Percentiles rank a stretch among this genome's conserved stretches.
phyloP scores from a whole-genome alignment of 1,284 basidiomycete genomes.

The Ustilago cynodontis region DNA sequence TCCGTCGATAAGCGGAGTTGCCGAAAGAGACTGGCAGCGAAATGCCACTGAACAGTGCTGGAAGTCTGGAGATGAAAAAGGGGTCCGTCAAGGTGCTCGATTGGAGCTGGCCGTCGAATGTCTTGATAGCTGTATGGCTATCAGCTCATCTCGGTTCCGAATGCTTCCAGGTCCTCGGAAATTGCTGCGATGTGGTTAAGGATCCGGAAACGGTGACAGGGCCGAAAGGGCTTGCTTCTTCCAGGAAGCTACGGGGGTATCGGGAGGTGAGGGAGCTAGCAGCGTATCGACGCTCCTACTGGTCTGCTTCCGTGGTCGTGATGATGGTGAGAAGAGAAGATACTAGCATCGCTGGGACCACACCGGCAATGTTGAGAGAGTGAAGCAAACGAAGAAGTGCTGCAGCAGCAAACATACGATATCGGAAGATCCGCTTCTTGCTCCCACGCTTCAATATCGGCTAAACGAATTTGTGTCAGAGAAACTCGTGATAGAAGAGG shows the following conservation, averaged over 20 bases:
- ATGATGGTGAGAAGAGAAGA: not conserved
- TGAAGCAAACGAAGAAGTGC: not conserved
- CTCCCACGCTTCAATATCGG: slow-evolving; percentile 8
- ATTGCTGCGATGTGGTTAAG: not conserved
- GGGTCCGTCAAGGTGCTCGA: not conserved
- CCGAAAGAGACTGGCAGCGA: not conserved
- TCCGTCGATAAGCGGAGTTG: not conserved
- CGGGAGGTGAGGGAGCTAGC: not conserved
- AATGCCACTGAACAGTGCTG: too few species aligned
- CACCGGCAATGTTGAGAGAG: not conserved
- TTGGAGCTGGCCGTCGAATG: not conserved
- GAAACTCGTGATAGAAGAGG: not conserved
- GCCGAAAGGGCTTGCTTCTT: not conserved
- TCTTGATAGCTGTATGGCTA: not conserved
- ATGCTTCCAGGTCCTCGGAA: not conserved
- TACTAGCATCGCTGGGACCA: not conserved
- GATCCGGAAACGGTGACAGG: not conserved
- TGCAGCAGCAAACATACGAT: not conserved
- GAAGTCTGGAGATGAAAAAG: not conserved
- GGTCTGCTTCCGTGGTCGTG: not conserved
- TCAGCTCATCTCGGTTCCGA: not conserved
- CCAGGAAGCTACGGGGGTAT: not conserved
- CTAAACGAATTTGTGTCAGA: slow-evolving; percentile 1
- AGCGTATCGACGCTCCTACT: not conserved
- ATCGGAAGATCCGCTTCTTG: slow-evolving; percentile 4